Evolutionary conservation across 2,329 filamentous ascomycete species (phyloP), one percentile per base, ranked within the genome.

Genomic region (Bimuria novae-zelandiae): DNA sequence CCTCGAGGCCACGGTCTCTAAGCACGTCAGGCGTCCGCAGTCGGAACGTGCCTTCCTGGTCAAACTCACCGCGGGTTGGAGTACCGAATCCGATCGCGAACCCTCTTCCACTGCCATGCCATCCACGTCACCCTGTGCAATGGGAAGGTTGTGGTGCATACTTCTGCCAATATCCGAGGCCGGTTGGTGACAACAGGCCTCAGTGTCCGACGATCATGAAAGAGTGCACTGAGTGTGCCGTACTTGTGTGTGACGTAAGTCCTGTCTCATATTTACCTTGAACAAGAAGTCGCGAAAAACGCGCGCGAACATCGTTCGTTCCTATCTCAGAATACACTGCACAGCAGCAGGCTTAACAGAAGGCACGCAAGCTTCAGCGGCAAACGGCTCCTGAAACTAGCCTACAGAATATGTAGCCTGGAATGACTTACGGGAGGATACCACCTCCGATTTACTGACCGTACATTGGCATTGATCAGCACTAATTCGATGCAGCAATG

Each of bases 101-200:
- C 19, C 68, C 68, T 12, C 63, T 71, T 17, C 72, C 74, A 17
- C 59, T 76, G 6, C 75, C 75, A 7, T 73, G 74, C 47, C 67
- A 72, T 45, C 70, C 72, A 25, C 63, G 70, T 3, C 75, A 77
- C 59, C 75, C 75, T 10, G 75, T 77, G 3, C 74, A 76, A 45
- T 77, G 75, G 75, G 66, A 75, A 59, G 75, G 75, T 14, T 77
- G 75, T 49, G 75, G 75, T 2, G 68, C 72, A 2, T 76, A 75
- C 56, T 77, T 76, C 50, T 77, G 75, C 53, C 73, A 74, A 43
- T 69, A 67, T 49, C 64, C 69, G 10, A 57, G 74, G 22, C 70
- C 72, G 3, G 66, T 74, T 11, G 74, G 75, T 21, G 75, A 77
- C 45, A 65, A 65, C 27, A 60, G 74, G 52, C 66, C 66, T 23